These are phyloP conservation scores for Saccharomycopsis sp. DNA, from an alignment of 805 yeast species.

Conservation along the genomic window DNA sequence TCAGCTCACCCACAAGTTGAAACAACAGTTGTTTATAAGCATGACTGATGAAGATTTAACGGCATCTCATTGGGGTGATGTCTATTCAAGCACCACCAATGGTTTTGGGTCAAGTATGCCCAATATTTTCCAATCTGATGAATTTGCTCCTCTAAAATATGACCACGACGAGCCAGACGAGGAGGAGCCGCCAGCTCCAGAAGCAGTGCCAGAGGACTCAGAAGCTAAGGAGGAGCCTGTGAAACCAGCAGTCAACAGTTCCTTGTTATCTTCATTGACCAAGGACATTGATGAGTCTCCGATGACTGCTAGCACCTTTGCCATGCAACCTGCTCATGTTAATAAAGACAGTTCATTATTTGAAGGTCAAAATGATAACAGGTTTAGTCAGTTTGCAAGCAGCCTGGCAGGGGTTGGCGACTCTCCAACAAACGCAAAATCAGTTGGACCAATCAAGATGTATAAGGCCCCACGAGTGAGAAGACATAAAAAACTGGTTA, in stretches of 20 bases:
- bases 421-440: conserved; percentile 1
- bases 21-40: background rate
- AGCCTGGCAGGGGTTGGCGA: conserved; percentile 6
- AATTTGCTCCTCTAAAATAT: conserved; percentile 22
- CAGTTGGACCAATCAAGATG: conserved; percentile 32
- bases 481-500: conserved; percentile 27
- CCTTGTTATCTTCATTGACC: conserved; percentile 22
- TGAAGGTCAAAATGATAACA: conserved; percentile 4
- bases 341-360: conserved; percentile 22
- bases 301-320: conserved; percentile 2
- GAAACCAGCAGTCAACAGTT: too few relatives aligned
- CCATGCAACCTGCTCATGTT: conserved; percentile 1
- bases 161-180: conserved; percentile 23
- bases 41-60: conserved; percentile 46
- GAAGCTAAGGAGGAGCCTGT: too few relatives aligned
- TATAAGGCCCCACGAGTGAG: conserved; percentile 43
- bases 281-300: conserved; percentile 11
- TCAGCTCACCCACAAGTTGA: too few relatives aligned
- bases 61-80: conserved; percentile 59
- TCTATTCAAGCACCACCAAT: conserved; percentile 25
- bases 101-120: conserved; percentile 14
- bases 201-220: conserved; percentile 20
- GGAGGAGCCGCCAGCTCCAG: conserved; percentile 8
- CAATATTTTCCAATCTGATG: conserved; percentile 25
- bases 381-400: conserved; percentile 11